Percentiles rank a stretch among this genome's conserved stretches.
These are phyloP conservation scores for Dianthus caryophyllus DNA, from an alignment of 148 eudicot genomes.

Conservation along the genomic window DNA sequence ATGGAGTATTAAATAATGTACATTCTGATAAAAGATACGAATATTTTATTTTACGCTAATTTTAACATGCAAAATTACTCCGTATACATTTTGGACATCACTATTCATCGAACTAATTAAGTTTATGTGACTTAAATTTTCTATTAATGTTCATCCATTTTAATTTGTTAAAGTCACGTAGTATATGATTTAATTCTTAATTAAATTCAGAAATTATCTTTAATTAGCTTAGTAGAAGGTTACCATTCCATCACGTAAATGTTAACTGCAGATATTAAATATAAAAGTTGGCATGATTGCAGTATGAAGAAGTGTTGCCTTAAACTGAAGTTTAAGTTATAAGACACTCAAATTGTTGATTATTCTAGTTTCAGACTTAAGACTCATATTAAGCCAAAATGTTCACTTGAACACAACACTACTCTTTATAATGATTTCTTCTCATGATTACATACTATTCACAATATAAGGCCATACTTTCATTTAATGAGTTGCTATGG, in stretches of 20 bases:
- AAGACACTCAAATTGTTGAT: neutral
- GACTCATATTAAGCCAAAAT: neutral
- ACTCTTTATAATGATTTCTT: conserved; percentile 1
- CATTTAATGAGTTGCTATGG: conserved; percentile 7
- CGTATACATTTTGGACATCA: too few species aligned
- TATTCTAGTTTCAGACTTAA: neutral
- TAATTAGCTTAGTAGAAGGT: too few species aligned
- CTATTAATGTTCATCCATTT: too few species aligned
- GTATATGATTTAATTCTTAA: too few species aligned
- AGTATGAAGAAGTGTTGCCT: neutral
- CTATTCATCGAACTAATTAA: too few species aligned
- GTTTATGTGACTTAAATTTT: too few species aligned
- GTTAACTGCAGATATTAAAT: neutral
- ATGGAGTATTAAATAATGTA: too few species aligned
- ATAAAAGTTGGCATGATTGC: neutral
- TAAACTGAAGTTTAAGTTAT: conserved; percentile 3
- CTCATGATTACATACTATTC: neutral
- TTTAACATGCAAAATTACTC: too few species aligned
- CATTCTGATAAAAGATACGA: too few species aligned
- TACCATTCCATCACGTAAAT: neutral
- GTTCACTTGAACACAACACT: neutral
- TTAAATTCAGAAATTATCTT: too few species aligned
- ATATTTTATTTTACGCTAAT: too few species aligned
- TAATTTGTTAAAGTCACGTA: too few species aligned
- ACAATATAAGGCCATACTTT: neutral